A percentile compares a stretch with the other conserved stretches of the same genome.
Evolutionary conservation across 371 early-diverging fungal genomes (phyloP).

Genomic region (Apophysomyces elegans): DNA sequence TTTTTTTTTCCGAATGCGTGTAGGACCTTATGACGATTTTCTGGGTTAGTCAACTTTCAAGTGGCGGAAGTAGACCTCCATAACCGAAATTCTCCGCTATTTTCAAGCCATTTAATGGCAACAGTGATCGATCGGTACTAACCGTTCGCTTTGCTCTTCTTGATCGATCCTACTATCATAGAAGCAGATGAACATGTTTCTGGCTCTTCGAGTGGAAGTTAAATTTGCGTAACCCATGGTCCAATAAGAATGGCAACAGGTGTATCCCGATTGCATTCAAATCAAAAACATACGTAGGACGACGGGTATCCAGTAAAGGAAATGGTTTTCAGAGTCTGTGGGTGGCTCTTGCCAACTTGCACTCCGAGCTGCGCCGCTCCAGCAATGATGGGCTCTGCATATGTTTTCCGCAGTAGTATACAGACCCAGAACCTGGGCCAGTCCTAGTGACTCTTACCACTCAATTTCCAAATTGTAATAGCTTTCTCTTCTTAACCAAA

Average conservation of each 20-base stretch:
- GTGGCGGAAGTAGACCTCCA: not conserved
- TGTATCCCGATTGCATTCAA: not conserved
- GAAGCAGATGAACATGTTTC: not conserved
- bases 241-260: slow-evolving; percentile 4
- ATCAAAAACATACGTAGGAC: slow-evolving; percentile 1
- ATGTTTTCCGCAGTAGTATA: too few relatives aligned
- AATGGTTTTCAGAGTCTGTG: not conserved
- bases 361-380: too few relatives aligned
- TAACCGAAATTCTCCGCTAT: not conserved
- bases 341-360: not conserved
- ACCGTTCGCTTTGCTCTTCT: not conserved
- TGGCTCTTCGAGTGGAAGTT: not conserved
- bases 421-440: too few relatives aligned
- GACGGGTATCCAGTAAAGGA: not conserved
- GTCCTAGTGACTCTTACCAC: too few relatives aligned
- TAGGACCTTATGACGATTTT: not conserved
- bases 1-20: not conserved
- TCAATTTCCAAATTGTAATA: too few relatives aligned
- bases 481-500: too few relatives aligned
- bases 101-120: not conserved
- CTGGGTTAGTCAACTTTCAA: not conserved
- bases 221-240: not conserved
- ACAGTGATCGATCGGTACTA: not conserved
- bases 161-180: not conserved
- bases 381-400: too few relatives aligned